Evolutionary conservation across 495 filamentous ascomycete species (phyloP), one percentile per base, ranked within the genome.

Genomic region (Trypethelium eluteriae): DNA sequence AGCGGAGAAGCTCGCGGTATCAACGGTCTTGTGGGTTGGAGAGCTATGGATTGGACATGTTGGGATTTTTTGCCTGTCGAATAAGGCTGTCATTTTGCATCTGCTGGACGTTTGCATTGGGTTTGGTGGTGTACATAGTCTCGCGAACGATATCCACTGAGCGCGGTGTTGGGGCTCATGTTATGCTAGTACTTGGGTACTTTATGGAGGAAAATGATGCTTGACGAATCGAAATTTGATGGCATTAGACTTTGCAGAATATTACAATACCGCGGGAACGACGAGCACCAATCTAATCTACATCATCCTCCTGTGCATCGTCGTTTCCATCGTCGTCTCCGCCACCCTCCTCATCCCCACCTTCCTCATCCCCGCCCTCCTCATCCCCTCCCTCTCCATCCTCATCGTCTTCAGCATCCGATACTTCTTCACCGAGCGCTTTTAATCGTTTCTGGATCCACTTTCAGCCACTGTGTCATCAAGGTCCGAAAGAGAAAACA

Each of bases 401-500:
- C 0, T 77, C 75, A 2, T 77, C 75, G 39, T 74, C 76, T 62
- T 77, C 76, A 2, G 56, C 73, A 41, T 79, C 77, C 5, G 70
- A 78, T 25, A 75, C 69, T 50, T 75, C 74, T 47, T 77, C 74
- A 18, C 77, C 77, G 11, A 79, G 63, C 50, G 75, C 75, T 65
- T 77, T 78, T n/a, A 78, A 66, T 62, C 74, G 74, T 74, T 76
- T 73, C 74, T 76, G 38, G 9, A 14, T 5, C 25, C 63, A 49
- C 47, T 36, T 39, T 65, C 38, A 59, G 39, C 9, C 39, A 71
- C 64, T 74, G 72, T 61, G 14, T 16, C 53, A 12, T 14, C 18
- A 16, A 14, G 14, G n/a, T 25, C 25, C 25, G 32, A 36, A 64
- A 62, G 6, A 32, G 18, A 38, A 64, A 32, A 71, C 70, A 70